These are phyloP conservation scores for Melastoma malabathricum DNA, from an alignment of 345 rosid genomes.

Conservation along the genomic window DNA sequence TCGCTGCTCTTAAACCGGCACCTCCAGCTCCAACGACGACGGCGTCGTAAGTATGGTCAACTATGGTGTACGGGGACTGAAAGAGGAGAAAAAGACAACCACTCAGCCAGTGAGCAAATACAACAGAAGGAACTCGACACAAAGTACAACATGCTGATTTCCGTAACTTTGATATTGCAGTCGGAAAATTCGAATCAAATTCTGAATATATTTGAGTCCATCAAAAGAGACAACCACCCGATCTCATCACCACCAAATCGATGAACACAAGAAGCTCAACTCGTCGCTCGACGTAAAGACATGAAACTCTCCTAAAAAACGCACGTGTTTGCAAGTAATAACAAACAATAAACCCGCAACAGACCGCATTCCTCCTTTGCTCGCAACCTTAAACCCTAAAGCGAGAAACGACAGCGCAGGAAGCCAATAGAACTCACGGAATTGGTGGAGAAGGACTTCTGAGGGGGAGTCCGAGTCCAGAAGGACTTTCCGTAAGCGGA, in stretches of 20 bases:
- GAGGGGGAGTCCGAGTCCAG: slow-evolving; percentile 42
- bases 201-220: too few species aligned
- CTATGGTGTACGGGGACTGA: slow-evolving; percentile 44
- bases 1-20: slow-evolving; percentile 92
- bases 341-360: too few species aligned
- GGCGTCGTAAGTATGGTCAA: slow-evolving; percentile 94
- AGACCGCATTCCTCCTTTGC: too few species aligned
- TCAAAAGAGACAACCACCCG: too few species aligned
- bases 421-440: slow-evolving; percentile 27
- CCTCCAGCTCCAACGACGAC: slow-evolving; percentile 98
- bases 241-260: too few species aligned
- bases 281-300: too few species aligned
- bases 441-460: slow-evolving; percentile 58
- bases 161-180: too few species aligned
- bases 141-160: too few species aligned
- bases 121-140: background rate
- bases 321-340: too few species aligned
- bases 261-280: too few species aligned
- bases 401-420: too few species aligned
- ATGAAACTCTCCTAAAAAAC: background rate
- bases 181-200: background rate
- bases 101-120: background rate
- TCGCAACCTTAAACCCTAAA: too few species aligned
- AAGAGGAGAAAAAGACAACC: background rate
- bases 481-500: slow-evolving; percentile 28